A percentile compares a stretch with the other conserved stretches of the same genome.
Conservation (phyloP, 331 rosid species). For the Telfairia occidentalis region DNA sequence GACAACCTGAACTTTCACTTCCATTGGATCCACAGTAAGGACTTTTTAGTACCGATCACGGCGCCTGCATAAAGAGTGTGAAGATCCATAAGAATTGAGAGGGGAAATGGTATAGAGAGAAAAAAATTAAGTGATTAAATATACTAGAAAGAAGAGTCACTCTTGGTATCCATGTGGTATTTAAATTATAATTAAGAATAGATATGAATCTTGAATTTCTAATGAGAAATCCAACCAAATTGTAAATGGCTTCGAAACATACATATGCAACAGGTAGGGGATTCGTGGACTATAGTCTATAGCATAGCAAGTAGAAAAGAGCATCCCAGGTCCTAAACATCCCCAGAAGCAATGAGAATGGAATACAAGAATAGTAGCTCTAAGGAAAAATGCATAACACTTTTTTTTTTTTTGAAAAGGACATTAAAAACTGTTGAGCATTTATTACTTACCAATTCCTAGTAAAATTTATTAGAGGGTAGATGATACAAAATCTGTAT, state of each 20-base stretch:
- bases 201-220: not conserved
- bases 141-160: not conserved
- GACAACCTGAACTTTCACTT: conserved; percentile 20
- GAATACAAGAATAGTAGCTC: not conserved
- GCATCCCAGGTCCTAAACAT: not conserved
- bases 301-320: not conserved
- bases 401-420: too few species aligned
- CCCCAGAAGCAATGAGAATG: not conserved
- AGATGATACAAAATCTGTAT: not conserved
- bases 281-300: not conserved
- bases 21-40: conserved; percentile 22
- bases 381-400: not conserved
- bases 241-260: not conserved
- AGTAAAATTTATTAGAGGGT: not conserved
- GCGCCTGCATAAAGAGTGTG: conserved; percentile 45
- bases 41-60: conserved; percentile 65
- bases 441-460: not conserved
- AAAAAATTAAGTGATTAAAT: not conserved
- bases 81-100: conserved; percentile 16
- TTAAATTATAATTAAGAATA: not conserved
- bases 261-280: not conserved
- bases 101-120: not conserved
- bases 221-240: not conserved
- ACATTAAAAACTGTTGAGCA: not conserved
- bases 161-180: not conserved